Evolutionary conservation across 805 yeast species (phyloP), one percentile per base, ranked within the genome.

Genomic region (Suhomyces kilbournensis): DNA sequence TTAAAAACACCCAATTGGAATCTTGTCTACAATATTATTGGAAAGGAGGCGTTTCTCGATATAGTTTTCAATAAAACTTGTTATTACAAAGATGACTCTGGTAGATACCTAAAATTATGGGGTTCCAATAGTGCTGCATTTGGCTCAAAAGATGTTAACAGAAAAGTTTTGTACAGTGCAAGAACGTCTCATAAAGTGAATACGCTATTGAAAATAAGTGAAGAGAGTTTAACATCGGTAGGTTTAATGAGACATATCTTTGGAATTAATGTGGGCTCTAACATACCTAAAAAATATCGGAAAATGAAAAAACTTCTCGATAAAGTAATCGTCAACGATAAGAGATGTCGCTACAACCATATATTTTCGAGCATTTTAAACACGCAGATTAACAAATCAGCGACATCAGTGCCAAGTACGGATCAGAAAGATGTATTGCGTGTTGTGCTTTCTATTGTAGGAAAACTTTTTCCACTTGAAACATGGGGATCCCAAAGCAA

Each of bases 401-500:
- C 65, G 28, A 71, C 76, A 46, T 55, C 75, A 7, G 69, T 67
- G 0, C 49, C 65, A 20, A 65, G 73, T 1, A 65, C 77, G 0
- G 56, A 68, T 0, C 59, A 67, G 7, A 53, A 56, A 9, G 42
- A 54, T 0, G 82, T 86, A 0, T 56, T 77, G 0, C 67, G 62
- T 43, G 81, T 83, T 56, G 59, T 80, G 1, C 55, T 77, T 1
- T 60, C 71, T 0, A 49, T 84, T 0, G 50, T 82, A 4, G 79
- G 77, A 10, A 76, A 73, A 48, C 56, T 85, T 0, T 68, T 86
- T 20, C 88, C 91, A 0, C 20, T 58, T 0, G 75, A 72, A 6
- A 52, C 77, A 1, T 80, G 83, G 68, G 96, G 96, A 0, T 64
- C 80, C 2, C 59, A 55, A 2, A 54, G 60, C 12, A 88, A 88